Evolutionary conservation across 2,329 filamentous ascomycete genomes (phyloP), one percentile per base, ranked within the genome.

Genomic region (Calonectria honghensis): DNA sequence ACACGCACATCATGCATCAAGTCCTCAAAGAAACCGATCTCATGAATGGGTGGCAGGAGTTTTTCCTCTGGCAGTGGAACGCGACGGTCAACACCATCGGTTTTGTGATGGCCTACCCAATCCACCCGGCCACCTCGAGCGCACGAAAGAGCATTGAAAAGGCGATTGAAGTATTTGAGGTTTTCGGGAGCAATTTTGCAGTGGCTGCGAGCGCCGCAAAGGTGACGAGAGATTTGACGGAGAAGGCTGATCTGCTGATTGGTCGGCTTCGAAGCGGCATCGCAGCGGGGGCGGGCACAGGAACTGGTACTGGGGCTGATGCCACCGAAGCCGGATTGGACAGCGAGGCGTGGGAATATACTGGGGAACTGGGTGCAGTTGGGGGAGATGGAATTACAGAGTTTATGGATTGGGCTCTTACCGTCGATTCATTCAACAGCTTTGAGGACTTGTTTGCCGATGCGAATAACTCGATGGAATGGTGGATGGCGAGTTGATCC

Each of bases 141-240:
- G 82, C 78, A 14, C 75, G 79, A 10, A 61, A 69, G 32, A 81
- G 83, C 16, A 76, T 88, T 80, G 76, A 84, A 81, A 77, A 86
- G 83, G 75, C 87, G 82, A 64, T 89, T 79, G 66, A 85, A 80
- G 75, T 82, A 1, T 80, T 87, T 80, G 78, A 86, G 68, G 64
- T 83, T 68, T 79, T 86, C 78, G 77, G 83, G n/a, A 65, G 65
- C 18, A 83, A 84, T 76, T 91, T 88, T 70, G 88, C 80, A 24
- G 85, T 86, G 70, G 83, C 84, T 27, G 83, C 84, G 4, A 76
- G 83, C 18, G 84, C 85, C 1, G 84, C 84, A 7, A 82, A 80
- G 2, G 72, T 86, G 86, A 90, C 67, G 79, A 76, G 77, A 27
- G 78, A 80, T 13, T 70, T 82, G 2, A 59, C 75, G 1, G 68